Evolutionary conservation across 75 land plant genomes (phyloP).

Genomic region (Azolla pinnata): DNA sequence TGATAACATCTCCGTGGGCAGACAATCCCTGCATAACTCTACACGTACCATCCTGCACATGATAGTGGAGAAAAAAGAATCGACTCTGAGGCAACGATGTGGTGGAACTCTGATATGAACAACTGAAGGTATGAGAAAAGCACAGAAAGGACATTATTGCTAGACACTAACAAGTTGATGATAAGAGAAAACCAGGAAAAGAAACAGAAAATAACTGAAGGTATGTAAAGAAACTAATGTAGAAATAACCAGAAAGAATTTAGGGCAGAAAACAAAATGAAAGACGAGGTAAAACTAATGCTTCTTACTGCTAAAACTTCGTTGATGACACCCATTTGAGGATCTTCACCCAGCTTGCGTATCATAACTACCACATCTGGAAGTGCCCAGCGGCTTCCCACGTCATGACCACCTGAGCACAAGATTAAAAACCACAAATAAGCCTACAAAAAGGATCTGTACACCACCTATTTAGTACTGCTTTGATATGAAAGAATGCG

Average conservation of each 20-base stretch:
- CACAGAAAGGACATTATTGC: no score
- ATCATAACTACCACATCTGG: conserved; percentile 81
- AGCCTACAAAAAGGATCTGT: no score
- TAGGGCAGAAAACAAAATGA: neutral
- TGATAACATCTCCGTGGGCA: conserved; percentile 61
- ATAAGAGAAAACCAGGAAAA: no score
- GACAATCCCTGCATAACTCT: conserved; percentile 49
- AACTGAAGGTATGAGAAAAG: no score
- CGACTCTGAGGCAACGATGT: no score
- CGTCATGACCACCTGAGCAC: conserved; percentile 44
- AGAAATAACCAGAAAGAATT: neutral
- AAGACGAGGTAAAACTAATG: no score
- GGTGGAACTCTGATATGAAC: no score
- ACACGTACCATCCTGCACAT: conserved; percentile 85
- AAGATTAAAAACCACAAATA: neutral
- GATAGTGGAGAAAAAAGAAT: no score
- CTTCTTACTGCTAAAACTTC: conserved; percentile 76
- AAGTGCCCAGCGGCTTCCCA: conserved; percentile 54
- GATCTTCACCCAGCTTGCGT: conserved; percentile 59
- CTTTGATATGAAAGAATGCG: no score
- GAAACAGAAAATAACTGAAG: no score
- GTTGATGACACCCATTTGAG: conserved; percentile 43
- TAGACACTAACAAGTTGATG: no score
- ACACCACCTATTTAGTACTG: neutral
- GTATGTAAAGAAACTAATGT: neutral